Evolutionary conservation across 495 filamentous ascomycete genomes (phyloP).

Genomic region (Stereocaulon alpinum): DNA sequence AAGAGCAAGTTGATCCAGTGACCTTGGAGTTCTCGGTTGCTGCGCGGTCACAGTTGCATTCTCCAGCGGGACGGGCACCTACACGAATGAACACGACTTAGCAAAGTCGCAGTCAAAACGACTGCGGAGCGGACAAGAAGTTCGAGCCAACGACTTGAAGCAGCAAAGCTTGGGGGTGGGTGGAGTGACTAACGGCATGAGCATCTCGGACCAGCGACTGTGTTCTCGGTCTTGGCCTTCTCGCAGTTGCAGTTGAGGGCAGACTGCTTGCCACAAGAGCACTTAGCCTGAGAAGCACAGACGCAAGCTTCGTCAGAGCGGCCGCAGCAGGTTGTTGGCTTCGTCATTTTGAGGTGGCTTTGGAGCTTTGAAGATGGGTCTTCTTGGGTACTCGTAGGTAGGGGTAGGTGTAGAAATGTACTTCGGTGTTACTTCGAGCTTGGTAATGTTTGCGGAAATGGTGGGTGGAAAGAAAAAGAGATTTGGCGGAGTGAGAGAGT

Average conservation of each 20-base stretch:
- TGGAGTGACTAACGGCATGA: conserved; percentile 58
- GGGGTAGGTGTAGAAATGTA: too few relatives aligned
- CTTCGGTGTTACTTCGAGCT: too few relatives aligned
- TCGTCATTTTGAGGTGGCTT: conserved; percentile 33
- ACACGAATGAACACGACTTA: neutral
- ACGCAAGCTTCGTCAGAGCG: conserved; percentile 44
- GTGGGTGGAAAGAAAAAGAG: too few relatives aligned
- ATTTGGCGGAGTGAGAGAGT: too few relatives aligned
- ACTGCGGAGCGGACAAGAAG: neutral
- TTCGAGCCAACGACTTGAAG: neutral
- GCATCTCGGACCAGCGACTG: conserved; percentile 60
- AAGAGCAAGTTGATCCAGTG: conserved; percentile 54
- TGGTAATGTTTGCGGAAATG: too few relatives aligned
- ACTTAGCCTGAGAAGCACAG: conserved; percentile 56
- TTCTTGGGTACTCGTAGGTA: neutral
- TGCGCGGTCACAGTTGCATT: conserved; percentile 75
- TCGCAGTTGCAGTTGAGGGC: conserved; percentile 81
- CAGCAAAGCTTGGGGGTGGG: conserved; percentile 3
- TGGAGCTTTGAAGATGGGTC: neutral
- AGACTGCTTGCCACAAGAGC: conserved; percentile 79
- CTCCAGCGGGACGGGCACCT: conserved; percentile 61
- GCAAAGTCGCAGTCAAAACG: conserved; percentile 14
- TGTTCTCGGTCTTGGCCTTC: conserved; percentile 68
- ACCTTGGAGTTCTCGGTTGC: conserved; percentile 57
- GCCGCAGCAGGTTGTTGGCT: conserved; percentile 57